Evolutionary conservation across 257 asterid genomes (phyloP).

Genomic region (Gentiana macrophylla): DNA sequence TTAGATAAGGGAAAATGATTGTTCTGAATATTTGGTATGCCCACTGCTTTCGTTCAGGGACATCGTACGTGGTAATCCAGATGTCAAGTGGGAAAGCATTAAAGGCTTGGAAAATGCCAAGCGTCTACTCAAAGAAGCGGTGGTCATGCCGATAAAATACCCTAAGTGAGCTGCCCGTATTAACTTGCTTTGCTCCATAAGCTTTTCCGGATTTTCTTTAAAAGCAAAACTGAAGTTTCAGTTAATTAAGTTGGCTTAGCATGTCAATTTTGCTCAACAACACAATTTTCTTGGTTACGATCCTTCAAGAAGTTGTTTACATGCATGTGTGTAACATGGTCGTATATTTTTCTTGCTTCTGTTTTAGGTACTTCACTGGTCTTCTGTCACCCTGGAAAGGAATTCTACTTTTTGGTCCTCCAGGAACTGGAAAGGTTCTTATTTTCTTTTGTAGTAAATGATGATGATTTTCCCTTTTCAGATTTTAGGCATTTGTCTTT

Average conservation of each 20-base stretch:
- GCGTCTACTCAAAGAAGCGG: constrained; percentile 85
- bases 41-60: constrained; percentile 45
- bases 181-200: too few relatives aligned
- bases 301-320: too few relatives aligned
- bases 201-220: too few relatives aligned
- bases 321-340: too few relatives aligned
- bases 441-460: background rate
- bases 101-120: constrained; percentile 93
- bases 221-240: too few relatives aligned
- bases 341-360: constrained; percentile 8
- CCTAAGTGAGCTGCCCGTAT: constrained; percentile 42
- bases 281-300: too few relatives aligned
- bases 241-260: too few relatives aligned
- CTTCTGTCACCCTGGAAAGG: constrained; percentile 99
- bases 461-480: too few relatives aligned
- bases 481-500: too few relatives aligned
- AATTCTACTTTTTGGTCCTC: constrained; percentile 97
- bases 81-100: constrained; percentile 80
- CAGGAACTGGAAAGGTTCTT: constrained; percentile 96
- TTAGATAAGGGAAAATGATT: too few relatives aligned
- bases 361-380: constrained; percentile 82
- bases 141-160: constrained; percentile 97
- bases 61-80: constrained; percentile 89
- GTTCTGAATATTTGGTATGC: constrained; percentile 1
- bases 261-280: too few relatives aligned